Conservation (phyloP, 208 protist genomes). For the Lotmaria passim region DNA sequence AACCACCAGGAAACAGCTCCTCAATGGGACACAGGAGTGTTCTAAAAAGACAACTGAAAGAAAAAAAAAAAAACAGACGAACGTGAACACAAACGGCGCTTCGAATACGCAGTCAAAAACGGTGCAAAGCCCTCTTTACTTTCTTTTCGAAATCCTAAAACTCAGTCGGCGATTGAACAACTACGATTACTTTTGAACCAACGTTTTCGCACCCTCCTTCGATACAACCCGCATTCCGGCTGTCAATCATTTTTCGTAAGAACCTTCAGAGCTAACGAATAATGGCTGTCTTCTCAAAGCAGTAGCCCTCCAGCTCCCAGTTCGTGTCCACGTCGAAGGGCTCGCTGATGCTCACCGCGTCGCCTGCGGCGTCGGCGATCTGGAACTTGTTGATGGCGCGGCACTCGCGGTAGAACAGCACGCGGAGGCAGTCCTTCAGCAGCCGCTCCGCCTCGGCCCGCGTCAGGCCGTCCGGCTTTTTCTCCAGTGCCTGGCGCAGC, state of each 20-base stretch:
- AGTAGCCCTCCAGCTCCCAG: conserved; percentile 91
- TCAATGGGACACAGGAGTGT: no score
- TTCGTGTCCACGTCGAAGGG: conserved; percentile 94
- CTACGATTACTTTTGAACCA: no score
- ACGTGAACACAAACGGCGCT: not conserved
- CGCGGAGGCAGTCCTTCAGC: conserved; percentile 92
- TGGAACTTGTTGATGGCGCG: conserved; percentile 96
- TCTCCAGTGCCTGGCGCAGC: conserved; percentile 89
- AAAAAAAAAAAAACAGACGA: not conserved
- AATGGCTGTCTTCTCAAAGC: conserved; percentile 88
- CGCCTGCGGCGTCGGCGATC: conserved; percentile 82
- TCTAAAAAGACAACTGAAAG: not conserved
- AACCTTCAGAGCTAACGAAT: conserved; percentile 53
- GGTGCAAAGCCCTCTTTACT: not conserved
- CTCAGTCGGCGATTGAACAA: no score
- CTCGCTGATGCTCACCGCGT: conserved; percentile 82
- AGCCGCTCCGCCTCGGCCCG: conserved; percentile 88
- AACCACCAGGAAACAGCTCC: no score
- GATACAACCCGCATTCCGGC: no score
- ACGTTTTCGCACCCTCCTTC: no score
- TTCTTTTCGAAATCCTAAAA: no score
- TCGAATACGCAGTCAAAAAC: not conserved
- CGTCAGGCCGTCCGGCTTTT: conserved; percentile 72
- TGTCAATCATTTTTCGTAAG: no score
- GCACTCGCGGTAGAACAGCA: conserved; percentile 97